Base-by-base conservation (phyloP, 139 green algal genomes). In the Chlamydomonas sp. region DNA sequence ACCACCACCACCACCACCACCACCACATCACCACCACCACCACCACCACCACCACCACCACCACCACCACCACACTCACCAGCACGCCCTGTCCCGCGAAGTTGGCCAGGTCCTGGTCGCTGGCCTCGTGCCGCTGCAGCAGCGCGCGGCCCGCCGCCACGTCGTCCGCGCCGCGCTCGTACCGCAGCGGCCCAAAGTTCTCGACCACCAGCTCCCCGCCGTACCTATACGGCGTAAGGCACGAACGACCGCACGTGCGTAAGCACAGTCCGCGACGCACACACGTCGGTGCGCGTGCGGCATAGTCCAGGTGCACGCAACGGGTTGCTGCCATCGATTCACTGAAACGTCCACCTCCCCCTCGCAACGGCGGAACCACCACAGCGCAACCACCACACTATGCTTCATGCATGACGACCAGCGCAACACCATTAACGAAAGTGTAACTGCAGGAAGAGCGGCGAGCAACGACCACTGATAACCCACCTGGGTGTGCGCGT, bases 121-220 rank as follows among this genome's bases (percentile, higher is more conserved):
- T 90, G 1, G 95, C 95, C n/a, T n/a, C 95, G 82, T 97, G 95
- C 2, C 95, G 91, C 91, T 97, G 95, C 61, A 95, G 95, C 72
- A 97, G 80, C 67, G 93, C 90, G 8, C 90, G 85, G 18, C 95
- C 95, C 49, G 89, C 80, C 59, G 79, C 82, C 62, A 80, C 74
- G 68, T 89, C 85, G 20, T 93, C 90, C 2, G 68, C 84, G 1
- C 83, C 83, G 16, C 87, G 74, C 66, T 90, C 83, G 62, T 93
- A 96, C 58, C 83, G 80, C 79, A 97, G 85, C 31, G 90, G 83
- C 49, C 93, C 92, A 84, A 93, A 95, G 88, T 96, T 96, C 88
- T 97, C 95, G 16, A 96, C 76, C 60, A 90, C 88, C 8, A 92
- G 60, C 4, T 83, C 90, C 5, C 91, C 49, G 14, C 94, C 94